Base-by-base conservation (phyloP, 1,284 basidiomycete genomes). In the Boletus mariae region DNA sequence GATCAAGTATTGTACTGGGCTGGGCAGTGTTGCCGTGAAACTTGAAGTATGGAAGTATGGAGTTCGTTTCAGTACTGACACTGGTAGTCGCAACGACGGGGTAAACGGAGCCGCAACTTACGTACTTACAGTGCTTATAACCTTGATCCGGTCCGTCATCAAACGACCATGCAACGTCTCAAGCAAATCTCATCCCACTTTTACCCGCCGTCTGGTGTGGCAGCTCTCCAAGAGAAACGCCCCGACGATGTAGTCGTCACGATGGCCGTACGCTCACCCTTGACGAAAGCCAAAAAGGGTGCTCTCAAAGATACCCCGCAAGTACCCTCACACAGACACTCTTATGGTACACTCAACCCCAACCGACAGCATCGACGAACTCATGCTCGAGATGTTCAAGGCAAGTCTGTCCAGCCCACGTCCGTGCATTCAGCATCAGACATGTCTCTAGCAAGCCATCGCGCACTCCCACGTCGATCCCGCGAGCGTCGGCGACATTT, bases 161-260 rank as follows among this genome's bases (percentile, higher is more conserved):
- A 7, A 12, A 72, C 73, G 66, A 69, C 43, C 42, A 54, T 66
- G 53, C 62, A 88, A 59, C 81, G 85, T 55, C 75, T 88, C 52
- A 82, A 78, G 63, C 83, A 87, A 65, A 72, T 89, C 40, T 79
- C 81, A 42, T 80, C 82, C 48, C 86, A 87, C 60, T 69, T 87
- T 51, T 65, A 74, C 20, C 66, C 72, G 2, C 60, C 77, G 3
- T 63, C 69, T 6, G 80, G 79, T 23, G 38, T 63, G n/a, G 58
- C 63, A 37, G 73, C 75, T 15, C 71, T 89, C 45, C 73, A 82
- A 57, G 71, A 69, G 37, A 84, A 87, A 67, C 76, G 69, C 48
- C 80, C 81, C 4, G 80, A 89, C 58, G 88, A 90, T 76, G 84
- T 92, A 9, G 90, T 92, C 63, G 83, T 92, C 58, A 90, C 87